Percentiles rank a stretch among this genome's conserved stretches.
Conservation (phyloP, 768 basidiomycete species). For the Tephrocybe rancida region DNA sequence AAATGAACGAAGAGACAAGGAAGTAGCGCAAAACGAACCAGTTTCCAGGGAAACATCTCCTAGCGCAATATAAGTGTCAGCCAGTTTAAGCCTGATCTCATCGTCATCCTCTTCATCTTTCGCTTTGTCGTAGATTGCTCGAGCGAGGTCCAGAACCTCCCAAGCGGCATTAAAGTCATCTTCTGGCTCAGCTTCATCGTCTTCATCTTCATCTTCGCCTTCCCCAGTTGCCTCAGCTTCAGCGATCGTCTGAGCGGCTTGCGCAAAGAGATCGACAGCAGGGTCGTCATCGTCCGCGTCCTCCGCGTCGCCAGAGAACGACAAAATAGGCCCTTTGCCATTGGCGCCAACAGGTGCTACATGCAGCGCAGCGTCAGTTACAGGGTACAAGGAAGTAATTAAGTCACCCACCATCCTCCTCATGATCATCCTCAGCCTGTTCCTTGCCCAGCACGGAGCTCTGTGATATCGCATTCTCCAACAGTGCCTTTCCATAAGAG, state of each 20-base stretch:
- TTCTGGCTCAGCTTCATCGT: constrained; percentile 80
- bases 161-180: constrained; percentile 99
- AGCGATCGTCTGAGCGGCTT: constrained; percentile 47
- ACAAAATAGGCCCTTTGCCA: constrained; percentile 62
- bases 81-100: constrained; percentile 75
- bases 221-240: constrained; percentile 50
- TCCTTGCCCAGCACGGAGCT: constrained; percentile 90
- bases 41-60: constrained; percentile 98
- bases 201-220: constrained; percentile 59
- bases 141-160: constrained; percentile 95
- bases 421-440: constrained; percentile 57
- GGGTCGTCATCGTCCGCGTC: constrained; percentile 55
- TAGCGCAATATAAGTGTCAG: constrained; percentile 87
- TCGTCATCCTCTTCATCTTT: constrained; percentile 54
- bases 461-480: constrained; percentile 90
- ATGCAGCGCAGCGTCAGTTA: constrained; percentile 1
- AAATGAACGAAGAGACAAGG: not conserved
- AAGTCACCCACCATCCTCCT: constrained; percentile 37
- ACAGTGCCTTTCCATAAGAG: constrained; percentile 88
- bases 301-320: constrained; percentile 81
- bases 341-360: constrained; percentile 33
- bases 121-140: constrained; percentile 80
- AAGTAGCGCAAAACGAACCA: constrained; percentile 52
- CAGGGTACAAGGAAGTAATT: constrained; percentile 12
- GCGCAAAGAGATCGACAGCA: constrained; percentile 66